A percentile compares a stretch with the other conserved stretches of the same genome.
Conservation (phyloP, 139 green algal genomes). For the Picocystis salinarum region DNA sequence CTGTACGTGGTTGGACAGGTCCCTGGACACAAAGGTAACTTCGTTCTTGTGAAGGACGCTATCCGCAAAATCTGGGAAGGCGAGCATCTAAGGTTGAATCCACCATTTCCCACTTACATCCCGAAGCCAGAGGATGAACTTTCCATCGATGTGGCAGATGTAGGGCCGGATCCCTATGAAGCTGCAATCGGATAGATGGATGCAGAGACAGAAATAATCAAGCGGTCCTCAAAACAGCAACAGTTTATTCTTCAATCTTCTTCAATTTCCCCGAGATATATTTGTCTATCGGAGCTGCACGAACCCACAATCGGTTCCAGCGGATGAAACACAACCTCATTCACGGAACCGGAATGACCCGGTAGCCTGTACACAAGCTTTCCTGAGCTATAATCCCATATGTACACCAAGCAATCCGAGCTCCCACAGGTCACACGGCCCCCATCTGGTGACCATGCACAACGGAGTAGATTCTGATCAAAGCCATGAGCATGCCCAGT, state of each 20-base stretch:
- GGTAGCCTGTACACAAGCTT: constrained; percentile 30
- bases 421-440: constrained; percentile 52
- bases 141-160: too few relatives aligned
- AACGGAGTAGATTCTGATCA: constrained; percentile 80
- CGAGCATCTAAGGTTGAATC: constrained; percentile 2
- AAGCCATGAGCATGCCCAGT: constrained; percentile 69
- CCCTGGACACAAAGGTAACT: constrained; percentile 60
- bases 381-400: too few relatives aligned
- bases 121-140: too few relatives aligned
- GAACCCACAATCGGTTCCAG: constrained; percentile 64
- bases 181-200: too few relatives aligned
- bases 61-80: too few relatives aligned
- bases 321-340: constrained; percentile 89
- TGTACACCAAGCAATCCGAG: constrained; percentile 62
- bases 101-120: constrained; percentile 30
- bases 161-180: too few relatives aligned
- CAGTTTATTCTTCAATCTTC: too few relatives aligned
- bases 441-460: constrained; percentile 74
- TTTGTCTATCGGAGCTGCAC: constrained; percentile 44
- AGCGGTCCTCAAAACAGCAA: too few relatives aligned
- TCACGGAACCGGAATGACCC: constrained; percentile 76
- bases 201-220: too few relatives aligned
- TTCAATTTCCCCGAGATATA: constrained; percentile 80
- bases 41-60: constrained; percentile 56
- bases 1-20: constrained; percentile 86